A percentile compares a stretch with the other conserved stretches of the same genome.
Conservation (phyloP, 2,329 filamentous ascomycete genomes). For the Calonectria pauciramosa region DNA sequence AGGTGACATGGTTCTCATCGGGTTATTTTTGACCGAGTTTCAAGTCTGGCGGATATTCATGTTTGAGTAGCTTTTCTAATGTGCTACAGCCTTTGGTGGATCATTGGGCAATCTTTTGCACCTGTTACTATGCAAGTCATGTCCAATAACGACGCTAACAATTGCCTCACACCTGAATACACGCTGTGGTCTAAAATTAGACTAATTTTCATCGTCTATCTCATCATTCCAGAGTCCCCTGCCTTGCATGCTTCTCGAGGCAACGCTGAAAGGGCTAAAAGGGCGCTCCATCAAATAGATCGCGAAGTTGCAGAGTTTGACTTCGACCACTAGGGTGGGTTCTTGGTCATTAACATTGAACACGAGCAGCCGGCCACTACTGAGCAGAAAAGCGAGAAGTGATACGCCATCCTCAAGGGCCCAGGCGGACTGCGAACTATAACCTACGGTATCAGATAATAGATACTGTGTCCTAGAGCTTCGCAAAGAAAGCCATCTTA, state of each 20-base stretch:
- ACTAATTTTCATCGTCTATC: background rate
- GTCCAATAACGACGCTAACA: constrained; percentile 43
- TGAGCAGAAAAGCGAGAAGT: constrained; percentile 15
- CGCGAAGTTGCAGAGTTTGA: background rate
- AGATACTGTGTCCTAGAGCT: no score
- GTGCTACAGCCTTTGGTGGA: constrained; percentile 59
- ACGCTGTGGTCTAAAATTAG: constrained; percentile 53
- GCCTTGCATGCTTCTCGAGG: background rate
- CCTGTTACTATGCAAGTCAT: constrained; percentile 56
- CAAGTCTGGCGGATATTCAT: no score
- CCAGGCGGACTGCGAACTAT: constrained; percentile 45
- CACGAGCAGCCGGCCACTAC: background rate
- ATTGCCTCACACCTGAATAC: constrained; percentile 53
- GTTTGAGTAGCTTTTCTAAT: constrained; percentile 55
- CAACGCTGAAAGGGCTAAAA: background rate
- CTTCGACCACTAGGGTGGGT: background rate
- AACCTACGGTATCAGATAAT: no score
- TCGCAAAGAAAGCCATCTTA: no score
- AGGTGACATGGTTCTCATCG: no score
- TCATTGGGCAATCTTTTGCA: constrained; percentile 56
- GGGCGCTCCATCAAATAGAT: background rate
- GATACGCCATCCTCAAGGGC: constrained; percentile 39
- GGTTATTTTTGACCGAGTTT: no score
- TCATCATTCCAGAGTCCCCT: background rate
- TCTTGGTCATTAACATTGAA: background rate